Evolutionary conservation across 2,329 filamentous ascomycete species (phyloP), one percentile per base, ranked within the genome.

Genomic region (Cryphonectria carpinicola): DNA sequence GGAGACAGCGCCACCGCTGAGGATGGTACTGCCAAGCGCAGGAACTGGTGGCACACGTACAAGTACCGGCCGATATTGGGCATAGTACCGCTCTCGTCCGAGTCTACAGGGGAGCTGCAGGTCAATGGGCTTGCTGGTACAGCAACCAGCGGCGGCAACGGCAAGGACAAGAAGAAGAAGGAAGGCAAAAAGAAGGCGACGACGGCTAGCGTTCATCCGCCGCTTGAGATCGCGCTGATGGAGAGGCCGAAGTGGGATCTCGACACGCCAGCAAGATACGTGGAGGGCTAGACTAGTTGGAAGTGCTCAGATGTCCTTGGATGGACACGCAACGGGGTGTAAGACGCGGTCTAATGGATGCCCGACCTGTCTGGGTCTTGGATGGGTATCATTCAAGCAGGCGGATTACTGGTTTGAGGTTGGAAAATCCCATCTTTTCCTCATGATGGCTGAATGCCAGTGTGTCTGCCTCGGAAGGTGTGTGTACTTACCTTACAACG

Each of bases 61-160:
- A 97, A 97, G 81, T 99, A 98, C 81, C 88, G 95, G 71, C 93
- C 95, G n/a, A 94, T 99, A 75, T 84, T 99, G 72, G 96, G 95
- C 68, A 82, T 90, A 52, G 86, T 89, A 49, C 83, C 84, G 60
- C 80, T 86, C 73, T 77, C 73, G 39, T 76, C 74, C 25, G 76
- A 76, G 41, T 78, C 77, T 67, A 75, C 74, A 28, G 78, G 79
- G 75, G 72, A 41, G 60, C 58, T 25, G 22, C 72, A 69, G 46
- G 74, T 70, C 35, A 74, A 74, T n/a, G 70, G 66, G 13, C 19
- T 52, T 32, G 65, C 46, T 61, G 62, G 75, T 14, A 32, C 25
- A 25, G 32, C 58, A 37, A 37, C 4, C 37, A 46, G 14, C 52
- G 71, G 69, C 41, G 13, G 17, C 17, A 37, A 19, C 25, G 61